Percentiles rank a stretch among this genome's conserved stretches.
phyloP scores from a whole-genome alignment of 345 rosid species.

The Raphanus raphanistrum region DNA sequence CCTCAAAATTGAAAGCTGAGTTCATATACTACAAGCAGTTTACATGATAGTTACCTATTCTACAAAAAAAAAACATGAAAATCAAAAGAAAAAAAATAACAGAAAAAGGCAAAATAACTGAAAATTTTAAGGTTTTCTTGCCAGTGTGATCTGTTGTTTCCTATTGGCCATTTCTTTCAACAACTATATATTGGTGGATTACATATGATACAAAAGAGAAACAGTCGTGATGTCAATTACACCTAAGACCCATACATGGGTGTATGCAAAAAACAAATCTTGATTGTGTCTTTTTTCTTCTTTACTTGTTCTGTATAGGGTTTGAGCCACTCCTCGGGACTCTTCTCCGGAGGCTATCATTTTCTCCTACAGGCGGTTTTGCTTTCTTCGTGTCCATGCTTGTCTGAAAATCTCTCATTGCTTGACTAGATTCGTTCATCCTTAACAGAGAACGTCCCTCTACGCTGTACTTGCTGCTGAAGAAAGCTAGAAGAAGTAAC shows the following conservation, averaged over 20 bases:
- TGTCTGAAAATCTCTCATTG: constrained; percentile 18
- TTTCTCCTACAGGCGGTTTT: constrained; percentile 24
- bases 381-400: constrained; percentile 12
- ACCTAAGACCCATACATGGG: not conserved
- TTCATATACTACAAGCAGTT: constrained; percentile 21
- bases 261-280: constrained; percentile 12
- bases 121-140: constrained; percentile 30
- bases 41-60: constrained; percentile 20
- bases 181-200: constrained; percentile 16
- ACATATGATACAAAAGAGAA: constrained; percentile 28
- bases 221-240: constrained; percentile 21
- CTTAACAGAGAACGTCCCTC: constrained; percentile 34
- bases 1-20: constrained; percentile 10
- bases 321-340: constrained; percentile 38
- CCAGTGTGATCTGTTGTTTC: constrained; percentile 24
- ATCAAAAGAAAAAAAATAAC: not conserved
- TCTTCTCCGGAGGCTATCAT: constrained; percentile 29
- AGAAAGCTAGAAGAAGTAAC: constrained; percentile 33
- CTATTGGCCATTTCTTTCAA: constrained; percentile 17
- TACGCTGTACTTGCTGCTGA: constrained; percentile 29
- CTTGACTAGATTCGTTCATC: constrained; percentile 9
- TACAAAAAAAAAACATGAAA: not conserved
- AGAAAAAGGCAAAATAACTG: not conserved
- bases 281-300: not conserved
- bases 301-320: constrained; percentile 42